Conservation (phyloP, 768 basidiomycete genomes). For the Phaffia tasmanica region DNA sequence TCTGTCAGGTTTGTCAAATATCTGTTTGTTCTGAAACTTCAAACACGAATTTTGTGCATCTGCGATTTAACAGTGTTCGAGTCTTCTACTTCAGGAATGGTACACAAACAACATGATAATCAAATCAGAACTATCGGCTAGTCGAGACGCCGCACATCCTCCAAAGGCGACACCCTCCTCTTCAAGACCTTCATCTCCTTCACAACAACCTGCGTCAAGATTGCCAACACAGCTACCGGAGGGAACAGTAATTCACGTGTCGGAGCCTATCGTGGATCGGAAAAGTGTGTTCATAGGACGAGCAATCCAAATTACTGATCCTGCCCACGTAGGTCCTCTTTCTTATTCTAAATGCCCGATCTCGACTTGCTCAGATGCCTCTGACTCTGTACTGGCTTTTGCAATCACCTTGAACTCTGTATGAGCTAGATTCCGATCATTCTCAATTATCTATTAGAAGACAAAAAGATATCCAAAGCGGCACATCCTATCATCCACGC, state of each 20-base stretch:
- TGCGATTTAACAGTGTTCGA: background rate
- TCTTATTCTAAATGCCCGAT: background rate
- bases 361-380: background rate
- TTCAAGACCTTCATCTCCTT: conserved; percentile 37
- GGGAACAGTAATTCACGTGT: conserved; percentile 44
- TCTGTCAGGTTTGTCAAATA: conserved; percentile 24
- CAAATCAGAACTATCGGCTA: background rate
- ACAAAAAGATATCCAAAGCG: conserved; percentile 38
- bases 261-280: conserved; percentile 72
- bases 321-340: conserved; percentile 38
- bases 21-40: background rate
- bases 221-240: background rate
- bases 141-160: conserved; percentile 10
- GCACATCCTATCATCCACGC: conserved; percentile 31
- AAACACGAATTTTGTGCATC: background rate
- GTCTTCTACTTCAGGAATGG: background rate
- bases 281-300: conserved; percentile 78
- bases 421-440: conserved; percentile 46
- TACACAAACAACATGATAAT: conserved; percentile 26
- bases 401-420: too few species aligned
- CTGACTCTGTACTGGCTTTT: background rate
- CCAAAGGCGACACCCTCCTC: conserved; percentile 17
- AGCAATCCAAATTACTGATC: conserved; percentile 66
- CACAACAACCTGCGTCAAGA: background rate
- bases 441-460: conserved; percentile 35